Percentiles rank a stretch among this genome's conserved stretches.
phyloP scores from a whole-genome alignment of 805 yeast genomes.

The Starmerella asiatica region DNA sequence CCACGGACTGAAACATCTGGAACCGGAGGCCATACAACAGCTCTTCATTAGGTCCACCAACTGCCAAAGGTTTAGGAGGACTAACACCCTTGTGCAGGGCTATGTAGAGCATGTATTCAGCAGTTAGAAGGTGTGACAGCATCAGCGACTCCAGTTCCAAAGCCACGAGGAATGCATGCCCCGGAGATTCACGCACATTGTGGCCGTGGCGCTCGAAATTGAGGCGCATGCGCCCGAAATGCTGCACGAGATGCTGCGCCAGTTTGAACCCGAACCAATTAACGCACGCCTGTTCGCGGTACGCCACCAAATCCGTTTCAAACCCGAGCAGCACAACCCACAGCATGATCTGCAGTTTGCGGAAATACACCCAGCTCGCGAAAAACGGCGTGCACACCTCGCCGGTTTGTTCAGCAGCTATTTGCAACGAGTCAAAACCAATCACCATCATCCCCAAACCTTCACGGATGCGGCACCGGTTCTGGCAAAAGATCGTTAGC shows the following conservation, averaged over 20 bases:
- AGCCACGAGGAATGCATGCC: conserved; percentile 21
- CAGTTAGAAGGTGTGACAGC: conserved; percentile 24
- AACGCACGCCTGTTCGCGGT: conserved; percentile 53
- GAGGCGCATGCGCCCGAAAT: conserved; percentile 32
- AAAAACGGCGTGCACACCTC: conserved; percentile 27
- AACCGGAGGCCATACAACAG: conserved; percentile 45
- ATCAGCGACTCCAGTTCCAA: conserved; percentile 25
- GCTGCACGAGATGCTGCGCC: conserved; percentile 30
- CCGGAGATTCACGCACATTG: conserved; percentile 15
- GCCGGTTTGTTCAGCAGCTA: conserved; percentile 55
- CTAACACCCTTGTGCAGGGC: conserved; percentile 14
- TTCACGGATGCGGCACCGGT: conserved; percentile 75
- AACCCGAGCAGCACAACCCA: conserved; percentile 62
- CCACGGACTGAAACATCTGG: conserved; percentile 70
- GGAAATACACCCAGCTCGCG: conserved; percentile 53
- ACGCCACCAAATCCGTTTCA: conserved; percentile 57
- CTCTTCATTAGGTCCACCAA: conserved; percentile 15
- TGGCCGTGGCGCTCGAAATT: conserved; percentile 19
- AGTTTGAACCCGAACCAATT: conserved; percentile 56
- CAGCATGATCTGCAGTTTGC: conserved; percentile 57
- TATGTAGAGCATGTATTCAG: conserved; percentile 21
- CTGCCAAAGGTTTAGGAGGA: conserved; percentile 15
- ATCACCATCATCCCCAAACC: conserved; percentile 42
- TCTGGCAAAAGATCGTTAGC: conserved; percentile 41
- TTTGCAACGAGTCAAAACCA: conserved; percentile 72